phyloP scores from a whole-genome alignment of 192 early-diverging fungal genomes.

The Coemansia erecta region DNA sequence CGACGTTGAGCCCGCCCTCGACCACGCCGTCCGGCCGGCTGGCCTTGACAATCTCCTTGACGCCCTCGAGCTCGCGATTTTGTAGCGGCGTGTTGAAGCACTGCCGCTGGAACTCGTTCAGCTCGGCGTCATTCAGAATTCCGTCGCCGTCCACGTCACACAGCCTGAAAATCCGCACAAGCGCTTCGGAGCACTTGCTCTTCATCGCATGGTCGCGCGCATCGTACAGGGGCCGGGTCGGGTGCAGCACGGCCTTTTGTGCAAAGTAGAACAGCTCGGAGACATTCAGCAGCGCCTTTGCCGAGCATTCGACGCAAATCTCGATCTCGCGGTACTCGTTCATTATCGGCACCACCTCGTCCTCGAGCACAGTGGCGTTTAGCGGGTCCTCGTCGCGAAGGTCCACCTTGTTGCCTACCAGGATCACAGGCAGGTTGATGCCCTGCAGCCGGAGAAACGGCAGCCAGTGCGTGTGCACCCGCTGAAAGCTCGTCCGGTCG shows the following conservation, averaged over 20 bases:
- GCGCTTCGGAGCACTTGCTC: slow-evolving; percentile 84
- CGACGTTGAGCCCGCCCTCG: slow-evolving; percentile 83
- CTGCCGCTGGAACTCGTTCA: slow-evolving; percentile 93
- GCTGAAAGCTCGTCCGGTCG: slow-evolving; percentile 79
- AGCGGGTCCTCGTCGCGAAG: slow-evolving; percentile 69
- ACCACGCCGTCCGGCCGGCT: slow-evolving; percentile 84
- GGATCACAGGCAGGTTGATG: slow-evolving; percentile 90
- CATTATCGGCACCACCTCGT: slow-evolving; percentile 97
- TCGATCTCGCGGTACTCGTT: slow-evolving; percentile 99
- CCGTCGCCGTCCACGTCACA: slow-evolving; percentile 96
- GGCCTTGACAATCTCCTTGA: slow-evolving; percentile 92
- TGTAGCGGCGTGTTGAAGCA: slow-evolving; percentile 98
- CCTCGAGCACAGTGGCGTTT: slow-evolving; percentile 82
- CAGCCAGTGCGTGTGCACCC: slow-evolving; percentile 87
- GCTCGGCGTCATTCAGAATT: slow-evolving; percentile 85
- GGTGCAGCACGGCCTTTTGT: slow-evolving; percentile 97
- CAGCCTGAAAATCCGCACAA: slow-evolving; percentile 90
- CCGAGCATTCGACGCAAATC: slow-evolving; percentile 98
- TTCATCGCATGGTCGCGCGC: slow-evolving; percentile 86
- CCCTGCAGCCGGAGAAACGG: slow-evolving; percentile 90
- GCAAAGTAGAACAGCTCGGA: slow-evolving; percentile 99
- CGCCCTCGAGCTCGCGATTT: slow-evolving; percentile 91
- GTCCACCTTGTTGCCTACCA: slow-evolving; percentile 58
- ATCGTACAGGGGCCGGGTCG: slow-evolving; percentile 95
- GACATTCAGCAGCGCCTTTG: slow-evolving; percentile 91